Conservation (phyloP, 1,139 yeast species). For the Sugiyamaella neomexicana region DNA sequence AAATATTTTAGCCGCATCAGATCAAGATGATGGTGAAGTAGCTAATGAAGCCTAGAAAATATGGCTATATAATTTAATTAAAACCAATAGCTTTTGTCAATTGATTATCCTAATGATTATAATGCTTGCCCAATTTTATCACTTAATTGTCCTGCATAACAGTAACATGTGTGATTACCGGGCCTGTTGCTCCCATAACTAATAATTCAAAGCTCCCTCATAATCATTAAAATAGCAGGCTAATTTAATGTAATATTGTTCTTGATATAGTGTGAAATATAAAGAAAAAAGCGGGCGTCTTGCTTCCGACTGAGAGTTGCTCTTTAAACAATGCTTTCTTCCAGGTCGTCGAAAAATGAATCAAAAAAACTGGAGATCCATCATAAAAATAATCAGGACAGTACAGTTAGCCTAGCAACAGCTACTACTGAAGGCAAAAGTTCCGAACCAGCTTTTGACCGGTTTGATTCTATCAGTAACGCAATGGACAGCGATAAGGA, state of each 20-base stretch:
- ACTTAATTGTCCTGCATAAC: neutral
- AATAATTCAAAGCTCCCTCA: neutral
- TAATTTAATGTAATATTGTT: neutral
- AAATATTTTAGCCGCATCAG: too few species aligned
- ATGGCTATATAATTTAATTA: too few species aligned
- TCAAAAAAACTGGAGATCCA: neutral
- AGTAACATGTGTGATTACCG: neutral
- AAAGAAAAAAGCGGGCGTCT: neutral
- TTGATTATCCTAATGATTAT: too few species aligned
- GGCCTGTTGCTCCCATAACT: neutral
- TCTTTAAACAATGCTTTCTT: neutral
- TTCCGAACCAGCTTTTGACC: neutral
- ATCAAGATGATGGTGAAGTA: too few species aligned
- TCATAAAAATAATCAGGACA: neutral
- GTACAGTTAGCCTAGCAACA: neutral
- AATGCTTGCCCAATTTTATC: neutral
- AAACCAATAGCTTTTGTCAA: too few species aligned
- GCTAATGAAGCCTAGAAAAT: too few species aligned
- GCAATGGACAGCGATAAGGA: neutral
- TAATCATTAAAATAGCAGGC: neutral
- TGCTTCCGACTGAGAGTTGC: neutral
- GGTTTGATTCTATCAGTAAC: neutral
- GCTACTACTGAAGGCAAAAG: neutral
- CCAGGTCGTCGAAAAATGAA: neutral
- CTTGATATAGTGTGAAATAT: neutral